Conservation (phyloP, 495 filamentous ascomycete species). For the Podospora comata region DNA sequence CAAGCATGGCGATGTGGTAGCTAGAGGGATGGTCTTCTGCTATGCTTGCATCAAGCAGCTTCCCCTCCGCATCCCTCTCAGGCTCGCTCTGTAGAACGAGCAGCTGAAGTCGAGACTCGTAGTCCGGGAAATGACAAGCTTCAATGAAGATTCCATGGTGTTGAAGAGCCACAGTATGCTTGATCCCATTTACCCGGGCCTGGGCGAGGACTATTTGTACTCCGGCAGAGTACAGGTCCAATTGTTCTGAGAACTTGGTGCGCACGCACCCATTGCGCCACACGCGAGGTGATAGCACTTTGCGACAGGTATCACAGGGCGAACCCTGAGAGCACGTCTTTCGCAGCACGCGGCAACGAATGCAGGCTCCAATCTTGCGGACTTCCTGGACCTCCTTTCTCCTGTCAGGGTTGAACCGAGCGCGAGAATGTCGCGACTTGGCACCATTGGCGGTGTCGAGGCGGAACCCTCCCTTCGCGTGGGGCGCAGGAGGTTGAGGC, state of each 20-base stretch:
- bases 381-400: conserved; percentile 79
- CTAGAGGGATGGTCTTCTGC: conserved; percentile 31
- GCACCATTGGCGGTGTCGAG: conserved; percentile 37
- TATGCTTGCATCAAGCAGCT: conserved; percentile 38
- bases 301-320: conserved; percentile 78
- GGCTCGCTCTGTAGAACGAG: conserved; percentile 53
- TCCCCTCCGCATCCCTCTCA: conserved; percentile 38
- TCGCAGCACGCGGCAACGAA: conserved; percentile 80
- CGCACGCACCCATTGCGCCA: conserved; percentile 80
- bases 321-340: conserved; percentile 79
- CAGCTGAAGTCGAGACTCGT: conserved; percentile 49
- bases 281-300: conserved; percentile 70
- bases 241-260: conserved; percentile 68
- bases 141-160: conserved; percentile 61
- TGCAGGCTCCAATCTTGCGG: conserved; percentile 77
- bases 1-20: conserved; percentile 54
- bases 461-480: conserved; percentile 41
- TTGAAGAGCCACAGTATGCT: conserved; percentile 54
- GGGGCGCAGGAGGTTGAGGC: conserved; percentile 20
- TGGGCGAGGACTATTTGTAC: conserved; percentile 67
- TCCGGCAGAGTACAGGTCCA: conserved; percentile 67
- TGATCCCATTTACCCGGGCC: conserved; percentile 59
- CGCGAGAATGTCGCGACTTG: conserved; percentile 49
- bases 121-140: conserved; percentile 65
- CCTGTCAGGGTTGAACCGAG: conserved; percentile 63